Evolutionary conservation across 2,329 filamentous ascomycete genomes (phyloP), one percentile per base, ranked within the genome.

Genomic region (Alternaria rosae): DNA sequence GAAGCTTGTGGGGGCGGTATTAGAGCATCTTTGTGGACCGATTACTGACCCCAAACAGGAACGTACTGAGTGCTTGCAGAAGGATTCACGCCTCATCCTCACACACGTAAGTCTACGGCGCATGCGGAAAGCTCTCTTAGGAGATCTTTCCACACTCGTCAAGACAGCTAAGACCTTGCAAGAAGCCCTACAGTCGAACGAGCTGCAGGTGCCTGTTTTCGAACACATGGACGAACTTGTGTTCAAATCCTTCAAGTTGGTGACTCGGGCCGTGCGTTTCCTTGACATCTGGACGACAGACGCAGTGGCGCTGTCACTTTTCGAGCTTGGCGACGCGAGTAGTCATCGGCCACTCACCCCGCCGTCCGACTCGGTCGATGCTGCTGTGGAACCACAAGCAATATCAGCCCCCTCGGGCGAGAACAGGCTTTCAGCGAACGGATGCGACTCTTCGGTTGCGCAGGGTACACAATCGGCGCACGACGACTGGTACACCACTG

Each of bases 141-240:
- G 94, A 0, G 94, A 99, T 76, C 85, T 99, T 2, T 97, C 94
- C 2, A 88, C 91, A 3, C 83, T 99, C 44, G 94, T 98, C 6
- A 97, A 96, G 79, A 91, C 91, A 2, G 92, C 92, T 17, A 97
- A 97, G 80, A 87, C 88, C 51, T 83, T 99, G 66, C 93, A 94
- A 78, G 92, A 94, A 72, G 85, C 88, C 65, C 88, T 92, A 60
- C 76, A 79, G 61, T 53, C 66, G n/a, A 70, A 72, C 25, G 65
- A 70, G 12, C 60, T 70, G 30, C 67, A 72, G 13, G 82, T 85
- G 0, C 76, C 81, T 0, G 84, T 91, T 12, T 92, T 92, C 72
- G 88, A 91, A 70, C 87, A 94, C 59, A 87, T 97, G 59, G 94
- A 98, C 74, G 92, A 97, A 77, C 93, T 98, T 87, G 91, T 98